A percentile compares a stretch with the other conserved stretches of the same genome.
These are phyloP conservation scores for Rhodamnia rubescens DNA, from an alignment of 345 rosid genomes.

Conservation along the genomic window DNA sequence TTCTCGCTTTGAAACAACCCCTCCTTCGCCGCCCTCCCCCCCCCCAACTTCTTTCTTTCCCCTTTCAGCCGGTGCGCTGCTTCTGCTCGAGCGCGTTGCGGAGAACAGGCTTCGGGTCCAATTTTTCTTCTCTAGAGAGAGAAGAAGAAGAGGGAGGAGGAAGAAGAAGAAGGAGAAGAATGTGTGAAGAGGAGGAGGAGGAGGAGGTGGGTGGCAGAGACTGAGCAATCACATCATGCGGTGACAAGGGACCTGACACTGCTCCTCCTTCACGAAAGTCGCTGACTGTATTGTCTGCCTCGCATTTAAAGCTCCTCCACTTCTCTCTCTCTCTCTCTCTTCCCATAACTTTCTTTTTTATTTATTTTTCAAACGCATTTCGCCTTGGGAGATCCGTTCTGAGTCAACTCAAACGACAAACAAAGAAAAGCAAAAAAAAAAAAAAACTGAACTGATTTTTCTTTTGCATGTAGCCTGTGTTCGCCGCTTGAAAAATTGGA, in stretches of 20 bases:
- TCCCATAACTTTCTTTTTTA: too few relatives aligned
- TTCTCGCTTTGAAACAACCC: not conserved
- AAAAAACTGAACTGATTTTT: not conserved
- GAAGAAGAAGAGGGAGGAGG: not conserved
- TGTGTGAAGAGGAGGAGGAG: not conserved
- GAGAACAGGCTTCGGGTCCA: not conserved
- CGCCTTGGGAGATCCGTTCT: not conserved
- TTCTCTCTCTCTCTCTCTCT: not conserved
- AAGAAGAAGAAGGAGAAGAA: not conserved
- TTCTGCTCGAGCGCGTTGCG: not conserved
- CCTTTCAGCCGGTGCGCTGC: not conserved
- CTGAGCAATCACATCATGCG: constrained; percentile 15
- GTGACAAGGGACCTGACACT: constrained; percentile 6
- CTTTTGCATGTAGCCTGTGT: not conserved
- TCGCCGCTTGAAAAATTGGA: not conserved
- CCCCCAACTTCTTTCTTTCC: not conserved
- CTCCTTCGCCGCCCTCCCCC: too few relatives aligned
- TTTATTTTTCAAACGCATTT: not conserved
- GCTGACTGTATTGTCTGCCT: constrained; percentile 11
- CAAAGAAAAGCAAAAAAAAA: not conserved
- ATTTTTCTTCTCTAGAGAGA: not conserved
- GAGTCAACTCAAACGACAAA: not conserved
- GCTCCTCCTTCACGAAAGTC: constrained; percentile 9
- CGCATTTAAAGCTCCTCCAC: not conserved
- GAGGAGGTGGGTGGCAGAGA: not conserved